Evolutionary conservation across 2,329 filamentous ascomycete species (phyloP), one percentile per base, ranked within the genome.

Genomic region (Fusarium pilosicola): DNA sequence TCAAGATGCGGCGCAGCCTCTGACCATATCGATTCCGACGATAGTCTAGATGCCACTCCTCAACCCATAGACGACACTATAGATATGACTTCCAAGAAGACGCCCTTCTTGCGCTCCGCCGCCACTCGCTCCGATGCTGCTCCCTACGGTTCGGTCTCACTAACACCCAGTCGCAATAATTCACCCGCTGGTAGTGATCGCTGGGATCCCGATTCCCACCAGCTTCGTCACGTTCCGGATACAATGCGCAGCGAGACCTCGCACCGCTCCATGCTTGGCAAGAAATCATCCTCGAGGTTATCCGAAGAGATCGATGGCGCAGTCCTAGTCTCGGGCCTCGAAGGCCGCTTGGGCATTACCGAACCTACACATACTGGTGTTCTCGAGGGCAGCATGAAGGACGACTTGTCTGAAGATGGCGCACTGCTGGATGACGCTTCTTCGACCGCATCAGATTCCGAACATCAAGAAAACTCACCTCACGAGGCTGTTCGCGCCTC

Each of bases 401-500:
- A 82, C 65, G 80, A 85, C 49, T 69, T 79, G 46, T 79, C 81
- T 7, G 80, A 84, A n/a, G 80, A 84, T 30, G 79, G 79, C 10
- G 79, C 77, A 30, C 75, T 81, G 55, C 67, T 83, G 20, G 82
- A 85, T 26, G 82, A 82, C 24, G 81, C 83, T 24, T 81, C 81
- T n/a, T 79, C 80, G 17, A 83, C 82, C 32, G 83, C 84, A 22
- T 80, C 84, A 26, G 86, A 88, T 32, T 83, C 86, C 38, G 84
- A 88, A 42, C 88, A 88, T 18, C 84, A 87, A 22, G 92, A 94
- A 79, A 91, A 94, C 81, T 94, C 92, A 1, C 91, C 91, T 17
- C 94, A 96, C 80, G 86, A 94, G 51, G 92, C 94, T 80, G 94
- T 96, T 42, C 90, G 94, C 65, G 94, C 94, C 49, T 94, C 93